These are phyloP conservation scores for Aspergillus niger DNA, from an alignment of 2,329 filamentous ascomycete genomes.

Conservation along the genomic window DNA sequence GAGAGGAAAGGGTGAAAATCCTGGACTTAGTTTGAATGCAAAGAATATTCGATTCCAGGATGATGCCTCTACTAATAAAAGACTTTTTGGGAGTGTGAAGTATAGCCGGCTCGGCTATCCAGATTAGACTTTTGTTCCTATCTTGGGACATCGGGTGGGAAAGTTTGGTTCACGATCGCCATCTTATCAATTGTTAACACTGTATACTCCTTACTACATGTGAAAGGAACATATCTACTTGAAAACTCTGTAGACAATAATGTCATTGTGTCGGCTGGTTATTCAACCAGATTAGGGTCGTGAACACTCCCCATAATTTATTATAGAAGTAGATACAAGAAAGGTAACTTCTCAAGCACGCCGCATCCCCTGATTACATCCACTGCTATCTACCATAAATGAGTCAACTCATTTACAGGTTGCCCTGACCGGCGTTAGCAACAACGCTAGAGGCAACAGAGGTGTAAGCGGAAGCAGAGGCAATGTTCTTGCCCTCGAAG, in stretches of 20 bases:
- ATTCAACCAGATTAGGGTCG: not conserved
- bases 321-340: not conserved
- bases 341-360: not conserved
- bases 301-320: not conserved
- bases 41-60: no score
- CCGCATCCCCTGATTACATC: not conserved
- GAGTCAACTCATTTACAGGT: constrained; percentile 32
- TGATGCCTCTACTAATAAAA: no score
- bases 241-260: not conserved
- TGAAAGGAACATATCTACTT: no score
- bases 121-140: no score
- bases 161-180: no score
- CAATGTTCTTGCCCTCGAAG: constrained; percentile 58
- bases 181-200: no score
- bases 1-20: no score
- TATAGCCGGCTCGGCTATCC: no score
- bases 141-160: no score
- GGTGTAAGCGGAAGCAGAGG: constrained; percentile 44
- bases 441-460: constrained; percentile 41
- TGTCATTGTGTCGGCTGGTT: not conserved
- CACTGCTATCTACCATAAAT: not conserved
- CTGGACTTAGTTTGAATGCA: no score
- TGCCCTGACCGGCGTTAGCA: constrained; percentile 52
- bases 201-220: no score
- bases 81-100: no score